Evolutionary conservation across 805 yeast genomes (phyloP).

Genomic region (Candida silvicultrix): DNA sequence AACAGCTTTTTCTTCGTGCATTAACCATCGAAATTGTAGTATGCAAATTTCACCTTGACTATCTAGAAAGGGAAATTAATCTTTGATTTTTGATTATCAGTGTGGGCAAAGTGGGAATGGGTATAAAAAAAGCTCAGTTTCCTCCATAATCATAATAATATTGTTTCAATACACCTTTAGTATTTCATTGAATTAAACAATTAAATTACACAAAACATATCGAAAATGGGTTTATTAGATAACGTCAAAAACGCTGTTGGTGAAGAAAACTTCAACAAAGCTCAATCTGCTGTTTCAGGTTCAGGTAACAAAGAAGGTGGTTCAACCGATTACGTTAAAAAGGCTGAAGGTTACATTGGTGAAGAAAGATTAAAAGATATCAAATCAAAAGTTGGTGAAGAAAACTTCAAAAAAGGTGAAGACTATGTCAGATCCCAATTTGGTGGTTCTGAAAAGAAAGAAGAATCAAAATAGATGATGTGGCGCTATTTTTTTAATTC

Average conservation of each 20-base stretch:
- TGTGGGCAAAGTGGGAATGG: background rate
- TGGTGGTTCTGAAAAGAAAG: background rate
- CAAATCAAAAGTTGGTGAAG: slow-evolving; percentile 25
- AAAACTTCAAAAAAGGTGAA: slow-evolving; percentile 25
- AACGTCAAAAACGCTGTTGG: slow-evolving; percentile 12
- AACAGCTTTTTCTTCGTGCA: background rate
- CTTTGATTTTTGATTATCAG: no score
- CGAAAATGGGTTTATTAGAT: slow-evolving; percentile 18
- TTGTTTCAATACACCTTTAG: background rate
- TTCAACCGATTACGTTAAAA: slow-evolving; percentile 18
- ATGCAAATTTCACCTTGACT: background rate
- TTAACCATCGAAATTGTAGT: background rate
- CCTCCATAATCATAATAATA: background rate
- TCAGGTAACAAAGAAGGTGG: background rate
- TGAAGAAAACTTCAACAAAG: slow-evolving; percentile 12
- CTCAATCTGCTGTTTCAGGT: slow-evolving; percentile 5
- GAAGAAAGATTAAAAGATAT: slow-evolving; percentile 23
- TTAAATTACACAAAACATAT: background rate
- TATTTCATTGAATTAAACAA: background rate
- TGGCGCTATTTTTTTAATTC: background rate
- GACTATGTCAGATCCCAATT: slow-evolving; percentile 21
- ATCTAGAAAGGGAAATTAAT: background rate
- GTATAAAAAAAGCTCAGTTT: background rate
- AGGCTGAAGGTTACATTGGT: slow-evolving; percentile 25
- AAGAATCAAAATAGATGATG: background rate